Evolutionary conservation across 1,284 basidiomycete genomes (phyloP).

Genomic region (Gomphus bonarii): DNA sequence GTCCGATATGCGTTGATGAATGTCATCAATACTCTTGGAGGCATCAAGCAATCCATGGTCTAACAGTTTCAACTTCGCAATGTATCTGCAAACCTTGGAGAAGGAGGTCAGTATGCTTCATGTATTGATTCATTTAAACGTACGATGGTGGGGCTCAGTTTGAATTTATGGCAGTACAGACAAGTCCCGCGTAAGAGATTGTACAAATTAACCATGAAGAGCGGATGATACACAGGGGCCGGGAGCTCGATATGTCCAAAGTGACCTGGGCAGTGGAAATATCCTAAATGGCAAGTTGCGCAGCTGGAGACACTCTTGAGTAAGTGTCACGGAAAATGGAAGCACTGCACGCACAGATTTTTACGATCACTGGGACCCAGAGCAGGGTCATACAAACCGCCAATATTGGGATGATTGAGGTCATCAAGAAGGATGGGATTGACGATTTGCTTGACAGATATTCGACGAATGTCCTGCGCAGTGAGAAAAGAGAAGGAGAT

Average conservation of each 20-base stretch:
- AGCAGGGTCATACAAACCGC: conserved; percentile 92
- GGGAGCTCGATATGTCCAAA: conserved; percentile 99
- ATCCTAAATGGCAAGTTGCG: conserved; percentile 84
- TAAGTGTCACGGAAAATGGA: neutral
- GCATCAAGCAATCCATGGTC: conserved; percentile 86
- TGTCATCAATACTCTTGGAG: conserved; percentile 66
- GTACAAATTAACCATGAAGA: conserved; percentile 93
- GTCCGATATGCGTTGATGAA: conserved; percentile 32
- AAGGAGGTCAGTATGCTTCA: conserved; percentile 4
- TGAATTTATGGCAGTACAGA: conserved; percentile 93
- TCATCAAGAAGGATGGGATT: conserved; percentile 94
- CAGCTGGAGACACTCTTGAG: conserved; percentile 48
- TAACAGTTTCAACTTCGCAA: conserved; percentile 81
- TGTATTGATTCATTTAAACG: conserved; percentile 22
- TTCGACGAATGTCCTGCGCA: conserved; percentile 82
- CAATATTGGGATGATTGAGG: conserved; percentile 83
- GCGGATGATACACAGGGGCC: conserved; percentile 90
- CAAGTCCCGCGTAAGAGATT: conserved; percentile 86
- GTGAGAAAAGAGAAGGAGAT: conserved; percentile 94
- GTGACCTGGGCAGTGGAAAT: conserved; percentile 94
- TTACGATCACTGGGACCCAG: conserved; percentile 83
- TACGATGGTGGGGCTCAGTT: conserved; percentile 69
- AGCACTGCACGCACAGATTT: conserved; percentile 66
- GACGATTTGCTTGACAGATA: conserved; percentile 95
- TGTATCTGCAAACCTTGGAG: conserved; percentile 66